Percentiles rank a stretch among this genome's conserved stretches.
Evolutionary conservation across 1,284 basidiomycete species (phyloP).

Genomic region (Cryptococcus jaspeensis): DNA sequence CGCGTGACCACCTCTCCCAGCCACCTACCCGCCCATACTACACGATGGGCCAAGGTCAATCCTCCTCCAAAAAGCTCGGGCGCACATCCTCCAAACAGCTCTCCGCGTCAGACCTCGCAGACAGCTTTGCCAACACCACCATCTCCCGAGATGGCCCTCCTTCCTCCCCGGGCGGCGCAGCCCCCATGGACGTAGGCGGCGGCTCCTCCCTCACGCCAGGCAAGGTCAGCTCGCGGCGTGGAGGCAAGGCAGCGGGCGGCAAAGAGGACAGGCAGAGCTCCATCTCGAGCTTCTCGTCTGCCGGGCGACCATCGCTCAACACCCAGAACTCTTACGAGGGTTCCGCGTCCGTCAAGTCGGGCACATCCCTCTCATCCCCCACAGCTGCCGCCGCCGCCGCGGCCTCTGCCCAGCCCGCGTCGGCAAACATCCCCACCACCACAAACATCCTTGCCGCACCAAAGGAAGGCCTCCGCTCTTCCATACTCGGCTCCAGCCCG

Average conservation of each 20-base stretch:
- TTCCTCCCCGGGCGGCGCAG: constrained; percentile 14
- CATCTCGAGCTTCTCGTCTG: constrained; percentile 25
- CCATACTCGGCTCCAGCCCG: constrained; percentile 35
- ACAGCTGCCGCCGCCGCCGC: constrained; percentile 14
- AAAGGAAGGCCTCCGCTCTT: constrained; percentile 19
- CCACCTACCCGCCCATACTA: neutral
- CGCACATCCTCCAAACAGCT: constrained; percentile 53
- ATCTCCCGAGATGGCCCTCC: constrained; percentile 17
- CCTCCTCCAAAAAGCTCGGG: constrained; percentile 50
- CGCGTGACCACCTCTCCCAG: neutral
- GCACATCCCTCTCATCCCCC: constrained; percentile 14
- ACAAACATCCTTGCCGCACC: constrained; percentile 49
- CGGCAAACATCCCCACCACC: constrained; percentile 40
- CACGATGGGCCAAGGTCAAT: constrained; percentile 51
- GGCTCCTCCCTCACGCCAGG: constrained; percentile 18
- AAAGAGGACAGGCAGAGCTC: constrained; percentile 15
- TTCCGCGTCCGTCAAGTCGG: constrained; percentile 15
- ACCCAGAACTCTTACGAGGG: constrained; percentile 19
- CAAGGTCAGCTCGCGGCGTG: constrained; percentile 9
- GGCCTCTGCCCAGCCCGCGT: constrained; percentile 17
- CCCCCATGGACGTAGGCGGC: constrained; percentile 21
- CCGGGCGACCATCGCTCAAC: constrained; percentile 10
- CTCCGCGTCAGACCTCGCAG: constrained; percentile 44
- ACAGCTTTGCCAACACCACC: constrained; percentile 37
- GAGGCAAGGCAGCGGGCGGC: constrained; percentile 1